A percentile compares a stretch with the other conserved stretches of the same genome.
Evolutionary conservation across 2,329 filamentous ascomycete genomes (phyloP).

Genomic region (Ceratocystis eucalypticola): DNA sequence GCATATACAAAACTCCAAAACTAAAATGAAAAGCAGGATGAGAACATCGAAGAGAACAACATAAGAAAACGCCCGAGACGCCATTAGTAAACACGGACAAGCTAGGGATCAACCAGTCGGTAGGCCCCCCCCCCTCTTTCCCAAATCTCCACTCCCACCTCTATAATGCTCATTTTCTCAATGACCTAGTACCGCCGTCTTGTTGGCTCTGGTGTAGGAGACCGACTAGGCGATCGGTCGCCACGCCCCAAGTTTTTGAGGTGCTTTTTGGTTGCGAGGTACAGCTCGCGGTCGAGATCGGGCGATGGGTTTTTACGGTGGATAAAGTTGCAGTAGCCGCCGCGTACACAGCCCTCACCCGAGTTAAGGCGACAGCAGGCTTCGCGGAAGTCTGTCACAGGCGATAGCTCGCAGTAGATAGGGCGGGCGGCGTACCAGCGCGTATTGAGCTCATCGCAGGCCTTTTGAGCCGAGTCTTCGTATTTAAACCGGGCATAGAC

Average conservation of each 20-base stretch:
- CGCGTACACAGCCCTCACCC: conserved; percentile 88
- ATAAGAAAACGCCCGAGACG: conserved; percentile 3
- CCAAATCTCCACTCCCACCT: no score
- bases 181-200: conserved; percentile 49
- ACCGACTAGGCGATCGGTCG: conserved; percentile 65
- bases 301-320: conserved; percentile 88
- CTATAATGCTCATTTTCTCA: background rate
- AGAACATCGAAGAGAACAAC: background rate
- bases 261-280: conserved; percentile 92
- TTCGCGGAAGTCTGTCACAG: conserved; percentile 95
- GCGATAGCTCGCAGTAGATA: conserved; percentile 94
- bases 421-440: conserved; percentile 95
- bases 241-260: conserved; percentile 72
- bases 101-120: background rate
- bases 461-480: conserved; percentile 86
- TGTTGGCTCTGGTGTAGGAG: conserved; percentile 73
- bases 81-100: background rate
- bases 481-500: conserved; percentile 99
- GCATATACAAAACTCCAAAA: conserved; percentile 1
- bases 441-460: conserved; percentile 85
- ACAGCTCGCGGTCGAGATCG: conserved; percentile 78
- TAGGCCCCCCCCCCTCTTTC: background rate
- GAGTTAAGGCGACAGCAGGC: conserved; percentile 90
- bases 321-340: conserved; percentile 98
- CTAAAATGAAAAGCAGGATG: background rate